Base-by-base conservation (phyloP, 1,284 basidiomycete genomes). In the Ceratobasidium papillatum region DNA sequence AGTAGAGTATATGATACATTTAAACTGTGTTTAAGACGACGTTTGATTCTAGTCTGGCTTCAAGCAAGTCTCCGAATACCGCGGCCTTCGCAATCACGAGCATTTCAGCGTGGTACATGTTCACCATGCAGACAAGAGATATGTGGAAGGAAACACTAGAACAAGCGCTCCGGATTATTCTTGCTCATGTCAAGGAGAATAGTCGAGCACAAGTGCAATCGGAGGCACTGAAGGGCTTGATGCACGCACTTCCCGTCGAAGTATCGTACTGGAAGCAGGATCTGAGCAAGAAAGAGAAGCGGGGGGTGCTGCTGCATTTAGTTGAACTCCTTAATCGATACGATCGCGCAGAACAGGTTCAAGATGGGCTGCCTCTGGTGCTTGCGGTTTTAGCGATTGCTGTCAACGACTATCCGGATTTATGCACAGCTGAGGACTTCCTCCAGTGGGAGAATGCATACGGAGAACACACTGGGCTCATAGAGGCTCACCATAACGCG, bases 81-180 rank as follows among this genome's bases (percentile, higher is more conserved):
- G 34, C 65, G 1, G 52, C 49, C 19, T 56, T 41, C 5, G 65
- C 32, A 4, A 1, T 41, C 5, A 56, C 51, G 2, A 27, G 65
- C 27, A 17, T 56, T 12, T 68, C 65, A 22, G 49, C 65, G 2
- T 68, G 65, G 65, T 56, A 68, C 36, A 54, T 27, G 14, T 68
- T 27, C 14, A 56, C 51, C 22, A 25, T 9, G 17, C n/a, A 38
- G 22, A 8, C 47, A 32, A 38, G 51, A 30, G 22, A 9, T 5
- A 14, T 38, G 19, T 68, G 47, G 34, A 36, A 68, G 25, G 47
- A 22, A 2, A 68, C 52, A 12, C 22, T 68, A 8, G 49, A 9
- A n/a, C 34, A 27, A 27, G 36, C 49, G 12, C 14, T 68, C 27
- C 4, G 9, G 4, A 34, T 34, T 12, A 5, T 65, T 9, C 14